Percentiles rank a stretch among this genome's conserved stretches.
These are phyloP conservation scores for Papiliotrema nemorosa DNA, from an alignment of 1,284 basidiomycete genomes.

Conservation along the genomic window DNA sequence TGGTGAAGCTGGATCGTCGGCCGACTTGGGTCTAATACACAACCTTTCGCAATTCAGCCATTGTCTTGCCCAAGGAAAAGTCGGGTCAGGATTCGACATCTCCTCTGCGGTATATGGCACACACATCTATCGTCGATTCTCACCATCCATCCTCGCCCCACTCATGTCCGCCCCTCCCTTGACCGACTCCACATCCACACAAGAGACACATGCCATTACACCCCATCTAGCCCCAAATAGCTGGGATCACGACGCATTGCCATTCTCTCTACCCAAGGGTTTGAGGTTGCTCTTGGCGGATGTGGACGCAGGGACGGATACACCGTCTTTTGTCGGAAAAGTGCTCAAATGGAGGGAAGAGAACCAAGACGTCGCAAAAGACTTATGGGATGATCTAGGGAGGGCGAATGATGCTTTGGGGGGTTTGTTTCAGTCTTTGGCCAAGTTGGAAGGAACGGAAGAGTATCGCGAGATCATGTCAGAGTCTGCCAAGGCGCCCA, in stretches of 20 bases:
- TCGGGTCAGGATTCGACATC: conserved; percentile 97
- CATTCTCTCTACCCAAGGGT: conserved; percentile 74
- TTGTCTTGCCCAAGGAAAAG: conserved; percentile 95
- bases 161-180: conserved; percentile 56
- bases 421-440: conserved; percentile 29
- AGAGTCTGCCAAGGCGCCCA: conserved; percentile 5
- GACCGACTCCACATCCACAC: neutral
- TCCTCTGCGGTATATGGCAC: conserved; percentile 91
- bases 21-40: conserved; percentile 61
- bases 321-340: conserved; percentile 82
- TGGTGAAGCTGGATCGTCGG: neutral
- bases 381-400: conserved; percentile 68
- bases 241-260: conserved; percentile 53
- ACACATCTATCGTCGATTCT: conserved; percentile 88
- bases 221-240: conserved; percentile 9
- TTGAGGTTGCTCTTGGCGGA: conserved; percentile 83
- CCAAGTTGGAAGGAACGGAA: conserved; percentile 31
- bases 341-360: conserved; percentile 81
- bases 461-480: conserved; percentile 32
- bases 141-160: conserved; percentile 63
- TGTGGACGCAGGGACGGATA: conserved; percentile 88
- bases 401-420: conserved; percentile 41
- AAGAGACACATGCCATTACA: neutral
- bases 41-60: conserved; percentile 95
- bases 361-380: conserved; percentile 59